Evolutionary conservation across 73 alveolate species (phyloP), one percentile per base, ranked within the genome.

Genomic region (Symbiodinium natans): DNA sequence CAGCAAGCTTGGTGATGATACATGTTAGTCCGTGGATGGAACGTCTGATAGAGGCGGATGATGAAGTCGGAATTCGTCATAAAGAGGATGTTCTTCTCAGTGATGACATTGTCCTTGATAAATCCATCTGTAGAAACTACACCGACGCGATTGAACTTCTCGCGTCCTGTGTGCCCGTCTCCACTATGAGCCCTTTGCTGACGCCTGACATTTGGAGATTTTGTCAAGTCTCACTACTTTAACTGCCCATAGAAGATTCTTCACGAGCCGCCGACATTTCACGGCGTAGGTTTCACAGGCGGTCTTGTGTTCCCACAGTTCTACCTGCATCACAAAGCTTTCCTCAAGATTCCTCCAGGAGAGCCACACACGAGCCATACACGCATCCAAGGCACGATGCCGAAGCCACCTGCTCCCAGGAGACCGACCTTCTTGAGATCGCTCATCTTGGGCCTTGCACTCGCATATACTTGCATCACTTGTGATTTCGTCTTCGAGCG

Each of bases 31-130:
- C n/a, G n/a, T n/a, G n/a, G n/a, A n/a, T n/a, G n/a, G n/a, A n/a
- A 33, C 75, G 97, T 90, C 97, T 90, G 89, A 17, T 90, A 90
- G 56, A 90, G 88, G 52, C 87, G 63, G 71, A 92, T 92, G 98
- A 92, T 92, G 98, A 92, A 92, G 68, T 46, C 83, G 1, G 98
- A 92, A 84, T 92, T 92, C 36, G 98, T 92, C 98, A 92, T 92
- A 48, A 92, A 80, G 40, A 92, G 92, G 73, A 92, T 92, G 84
- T 92, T 92, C 84, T 92, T 92, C 92, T 92, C 98, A n/a, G 97
- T 90, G 77, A 71, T 90, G 48, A 90, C 97, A 59, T 89, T 90
- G 54, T 90, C 97, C 77, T 90, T n/a, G n/a, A n/a, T n/a, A n/a
- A n/a, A n/a, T n/a, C n/a, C n/a, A n/a, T n/a, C n/a, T n/a, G n/a